Base-by-base conservation (phyloP, 331 rosid species). In the Dryas integrifolia region DNA sequence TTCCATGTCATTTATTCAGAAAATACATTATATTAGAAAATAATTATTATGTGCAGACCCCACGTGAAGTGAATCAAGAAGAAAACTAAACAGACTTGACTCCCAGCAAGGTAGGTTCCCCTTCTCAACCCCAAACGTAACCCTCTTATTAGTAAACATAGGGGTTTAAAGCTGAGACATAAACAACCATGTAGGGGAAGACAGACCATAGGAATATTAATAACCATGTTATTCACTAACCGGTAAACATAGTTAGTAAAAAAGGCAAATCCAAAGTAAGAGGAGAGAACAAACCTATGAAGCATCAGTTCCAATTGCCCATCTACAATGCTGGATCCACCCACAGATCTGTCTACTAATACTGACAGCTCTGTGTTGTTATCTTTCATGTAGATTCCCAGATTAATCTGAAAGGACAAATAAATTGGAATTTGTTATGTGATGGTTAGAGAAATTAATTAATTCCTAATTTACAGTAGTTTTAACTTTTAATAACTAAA, bases 251-350 rank as follows among this genome's bases (percentile, higher is more conserved):
- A 1, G 35, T 30, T 30, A 30, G 35, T 30, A 30, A 30, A 24
- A 39, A 41, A 16, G 9, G 62, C 58, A 61, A 44, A 40, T n/a
- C 55, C 49, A 59, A 56, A 57, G 47, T 6, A 69, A 64, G 77
- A 51, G 7, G 7, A 18, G 70, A 69, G 9, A 67, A 48, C 66
- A 77, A 79, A 92, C 98, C 98, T 88, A 73, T 92, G 98, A 82
- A 89, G 74, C 96, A 92, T 92, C 73, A 92, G 83, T 82, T 92
- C 98, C 74, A 88, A 9, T 81, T 92, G 89, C n/a, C 98, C 94
- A 85, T 92, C 96, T 59, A 47, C 72, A 63, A 89, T 76, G 89
- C 98, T 92, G 68, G 98, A 85, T 38, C 98, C 98, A 51, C 96
- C 97, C 1, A 92, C 81, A 68, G 98, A 84, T 73, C 98, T 84